Conservation (phyloP, 768 basidiomycete species). For the Lentinus brumalis region DNA sequence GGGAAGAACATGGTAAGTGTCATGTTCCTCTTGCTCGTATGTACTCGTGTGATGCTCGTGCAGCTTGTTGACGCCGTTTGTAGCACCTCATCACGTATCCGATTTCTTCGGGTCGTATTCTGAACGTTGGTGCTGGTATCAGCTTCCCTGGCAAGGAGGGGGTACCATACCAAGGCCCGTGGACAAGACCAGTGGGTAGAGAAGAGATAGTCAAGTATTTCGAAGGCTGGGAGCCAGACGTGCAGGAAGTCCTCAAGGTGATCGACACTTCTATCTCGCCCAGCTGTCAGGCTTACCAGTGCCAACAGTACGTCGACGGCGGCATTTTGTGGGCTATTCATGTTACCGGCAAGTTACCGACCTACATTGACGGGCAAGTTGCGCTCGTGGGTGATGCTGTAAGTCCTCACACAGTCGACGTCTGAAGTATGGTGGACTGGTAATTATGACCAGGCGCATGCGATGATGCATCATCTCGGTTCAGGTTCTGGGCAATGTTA, state of each 20-base stretch:
- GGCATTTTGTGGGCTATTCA: constrained; percentile 48
- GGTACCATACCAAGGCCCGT: constrained; percentile 9
- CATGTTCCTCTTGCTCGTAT: background rate
- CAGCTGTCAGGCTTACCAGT: constrained; percentile 1
- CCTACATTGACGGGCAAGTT: constrained; percentile 41
- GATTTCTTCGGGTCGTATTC: constrained; percentile 4
- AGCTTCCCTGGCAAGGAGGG: background rate
- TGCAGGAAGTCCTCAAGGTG: constrained; percentile 7
- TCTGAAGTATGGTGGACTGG: constrained; percentile 26
- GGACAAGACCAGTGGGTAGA: background rate
- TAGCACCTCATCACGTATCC: constrained; percentile 17
- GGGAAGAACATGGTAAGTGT: constrained; percentile 12
- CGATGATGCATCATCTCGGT: constrained; percentile 16
- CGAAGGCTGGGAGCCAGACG: constrained; percentile 12
- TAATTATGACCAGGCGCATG: constrained; percentile 7
- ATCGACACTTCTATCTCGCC: background rate
- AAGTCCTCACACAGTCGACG: background rate
- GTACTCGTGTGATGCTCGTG: background rate
- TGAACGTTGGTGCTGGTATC: constrained; percentile 6
- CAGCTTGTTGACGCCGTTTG: background rate
- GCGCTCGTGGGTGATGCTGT: constrained; percentile 55
- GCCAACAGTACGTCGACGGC: constrained; percentile 16
- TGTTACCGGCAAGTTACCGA: constrained; percentile 40
- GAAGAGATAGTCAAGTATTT: constrained; percentile 2
- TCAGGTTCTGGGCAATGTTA: constrained; percentile 19